Evolutionary conservation across 805 yeast species (phyloP), one percentile per base, ranked within the genome.

Genomic region (Jamesozyma piceae): DNA sequence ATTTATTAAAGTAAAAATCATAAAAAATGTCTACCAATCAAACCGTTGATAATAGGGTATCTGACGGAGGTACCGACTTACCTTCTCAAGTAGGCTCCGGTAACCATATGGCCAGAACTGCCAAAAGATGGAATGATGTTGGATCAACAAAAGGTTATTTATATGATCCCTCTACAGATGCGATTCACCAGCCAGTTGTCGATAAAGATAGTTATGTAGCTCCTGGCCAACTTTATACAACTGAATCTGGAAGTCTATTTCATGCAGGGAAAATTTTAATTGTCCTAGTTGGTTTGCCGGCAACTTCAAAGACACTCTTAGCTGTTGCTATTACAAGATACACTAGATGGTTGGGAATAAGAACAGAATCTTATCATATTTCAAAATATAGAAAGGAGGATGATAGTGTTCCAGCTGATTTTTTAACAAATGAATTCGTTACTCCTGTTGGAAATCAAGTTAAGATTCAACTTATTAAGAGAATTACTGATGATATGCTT

Each of bases 201-300:
- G 38, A 35, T 22, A 35, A 28, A 13, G 53, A 54, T 19, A 43
- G 73, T 48, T 80, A 81, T 54, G 75, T 84, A 15, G 80, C 92
- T 2, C 96, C 97, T 1, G 97, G 95, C 0, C 98, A 90, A 64
- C 68, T 89, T 36, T 90, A 90, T 61, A 80, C 94, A 11, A 90
- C 97, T 0, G 95, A 87, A 44, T 78, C 89, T 0, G 98, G 98
- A 0, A 75, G 87, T 49, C 70, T 92, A 53, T 92, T 86, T 66
- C 97, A 92, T 56, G 97, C 98, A 4, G 98, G 98, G 3, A 84
- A 86, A 54, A 78, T 92, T 35, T 78, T 95, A 53, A 82, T 92
- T 41, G 86, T 83, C 3, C 72, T 92, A 51, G 90, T 85, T 4
- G 98, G 98, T 0, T 70, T 89, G 46, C 97, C 98, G 2, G 97